Evolutionary conservation across 495 filamentous ascomycete genomes (phyloP), one percentile per base, ranked within the genome.

Genomic region (Aspergillus cavernicola): DNA sequence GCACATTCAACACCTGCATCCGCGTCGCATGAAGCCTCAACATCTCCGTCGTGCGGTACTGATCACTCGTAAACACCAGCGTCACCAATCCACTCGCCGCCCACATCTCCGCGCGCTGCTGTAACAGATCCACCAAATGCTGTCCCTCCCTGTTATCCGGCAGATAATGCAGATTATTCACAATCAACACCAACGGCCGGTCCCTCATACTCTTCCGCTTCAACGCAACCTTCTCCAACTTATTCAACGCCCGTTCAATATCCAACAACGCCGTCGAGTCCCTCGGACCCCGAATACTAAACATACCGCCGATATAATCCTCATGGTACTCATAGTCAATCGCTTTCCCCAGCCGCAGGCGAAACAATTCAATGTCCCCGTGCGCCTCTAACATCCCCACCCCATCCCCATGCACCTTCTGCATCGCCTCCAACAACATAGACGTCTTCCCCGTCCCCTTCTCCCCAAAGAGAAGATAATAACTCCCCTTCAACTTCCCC

Each of bases 371-470:
- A 2, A 92, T 78, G 68, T 97, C 91, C 24, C 88, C 88, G 67
- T 97, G 93, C 1, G 93, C 92, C 67, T 98, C 93, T 61, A 97
- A 86, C 88, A 98, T 95, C 53, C 89, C 86, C 37, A 87, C 82
- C 16, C 88, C 87, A 49, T 90, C 85, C 9, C 92, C 93, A 50
- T 91, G 80, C 31, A 91, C 82, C 67, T 93, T 91, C 32, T 83
- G 82, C 89, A 98, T 98, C 6, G 89, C 88, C 59, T 95, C 87
- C 35, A 98, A 78, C 6, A 98, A 70, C 93, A 98, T 97, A 35
- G 86, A 90, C n/a, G 87, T 91, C 72, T 98, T 98, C 0, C 93
- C 93, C 2, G 90, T 95, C 13, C 93, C 93, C 72, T 97, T 96
- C 63, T 98, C 93, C 15, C 93, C 93, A 45, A 97, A 84, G 18